phyloP scores from a whole-genome alignment of 352 stramenopile genomes.

The Phytopythium mirpurense region DNA sequence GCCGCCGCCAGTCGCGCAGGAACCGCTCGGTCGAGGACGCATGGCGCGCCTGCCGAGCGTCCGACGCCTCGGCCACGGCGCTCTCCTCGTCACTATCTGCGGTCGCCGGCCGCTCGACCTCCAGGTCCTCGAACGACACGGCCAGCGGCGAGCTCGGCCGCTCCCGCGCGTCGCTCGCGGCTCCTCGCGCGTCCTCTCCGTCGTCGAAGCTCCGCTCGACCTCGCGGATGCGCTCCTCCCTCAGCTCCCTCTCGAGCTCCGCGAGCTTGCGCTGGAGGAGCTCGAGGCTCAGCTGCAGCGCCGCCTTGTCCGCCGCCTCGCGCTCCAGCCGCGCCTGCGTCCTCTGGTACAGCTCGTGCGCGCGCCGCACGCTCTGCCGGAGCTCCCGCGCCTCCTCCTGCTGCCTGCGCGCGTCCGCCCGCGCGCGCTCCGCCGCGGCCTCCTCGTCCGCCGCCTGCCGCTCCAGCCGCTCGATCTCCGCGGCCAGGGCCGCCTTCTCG shows the following conservation, averaged over 20 bases:
- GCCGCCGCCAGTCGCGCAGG: slow-evolving; percentile 30
- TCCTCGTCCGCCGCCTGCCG: slow-evolving; percentile 39
- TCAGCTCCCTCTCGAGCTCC: slow-evolving; percentile 29
- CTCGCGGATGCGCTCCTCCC: slow-evolving; percentile 32
- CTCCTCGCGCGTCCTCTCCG: no score
- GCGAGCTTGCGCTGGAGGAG: slow-evolving; percentile 36
- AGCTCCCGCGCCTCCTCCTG: slow-evolving; percentile 58
- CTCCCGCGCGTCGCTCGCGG: no score
- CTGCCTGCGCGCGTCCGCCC: slow-evolving; percentile 27
- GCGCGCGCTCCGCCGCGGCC: slow-evolving; percentile 39
- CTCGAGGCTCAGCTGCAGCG: slow-evolving; percentile 31
- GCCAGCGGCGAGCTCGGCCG: neutral
- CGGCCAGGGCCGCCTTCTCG: slow-evolving; percentile 29
- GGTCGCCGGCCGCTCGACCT: neutral
- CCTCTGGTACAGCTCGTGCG: slow-evolving; percentile 56
- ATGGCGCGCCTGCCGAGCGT: neutral
- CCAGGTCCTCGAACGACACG: slow-evolving; percentile 2
- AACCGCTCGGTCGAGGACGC: slow-evolving; percentile 11
- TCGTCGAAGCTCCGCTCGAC: slow-evolving; percentile 36
- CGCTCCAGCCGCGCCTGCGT: slow-evolving; percentile 50
- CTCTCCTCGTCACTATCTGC: neutral
- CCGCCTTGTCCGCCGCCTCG: slow-evolving; percentile 41
- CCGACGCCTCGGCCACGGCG: neutral
- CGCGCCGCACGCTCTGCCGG: slow-evolving; percentile 46
- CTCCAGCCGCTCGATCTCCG: slow-evolving; percentile 27